Percentiles rank a stretch among this genome's conserved stretches.
Evolutionary conservation across 2,329 filamentous ascomycete species (phyloP).

Genomic region (Colletotrichum sp.): DNA sequence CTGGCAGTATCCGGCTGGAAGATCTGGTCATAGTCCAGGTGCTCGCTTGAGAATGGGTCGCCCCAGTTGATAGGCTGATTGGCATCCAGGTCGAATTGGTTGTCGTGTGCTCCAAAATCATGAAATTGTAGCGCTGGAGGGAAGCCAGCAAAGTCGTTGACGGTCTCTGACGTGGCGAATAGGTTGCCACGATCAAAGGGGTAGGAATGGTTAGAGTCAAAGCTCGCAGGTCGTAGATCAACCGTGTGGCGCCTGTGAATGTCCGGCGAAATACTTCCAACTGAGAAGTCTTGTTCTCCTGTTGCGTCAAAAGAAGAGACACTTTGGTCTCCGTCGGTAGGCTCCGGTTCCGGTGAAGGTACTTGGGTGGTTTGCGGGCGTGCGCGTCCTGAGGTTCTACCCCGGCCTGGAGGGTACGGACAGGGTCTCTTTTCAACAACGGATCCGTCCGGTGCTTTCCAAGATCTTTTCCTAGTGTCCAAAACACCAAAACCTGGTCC

Average conservation of each 20-base stretch:
- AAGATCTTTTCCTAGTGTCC: constrained; percentile 60
- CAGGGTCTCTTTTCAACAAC: constrained; percentile 51
- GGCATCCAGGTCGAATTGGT: background rate
- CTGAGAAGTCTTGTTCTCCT: background rate
- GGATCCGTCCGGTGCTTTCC: constrained; percentile 58
- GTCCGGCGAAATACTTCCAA: background rate
- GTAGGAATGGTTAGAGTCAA: background rate
- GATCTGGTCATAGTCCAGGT: constrained; percentile 52
- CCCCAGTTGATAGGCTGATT: background rate
- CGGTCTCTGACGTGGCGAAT: background rate
- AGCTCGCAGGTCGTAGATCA: background rate
- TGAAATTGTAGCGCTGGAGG: background rate
- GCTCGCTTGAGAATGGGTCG: background rate
- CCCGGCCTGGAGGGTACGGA: background rate
- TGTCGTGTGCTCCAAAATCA: background rate
- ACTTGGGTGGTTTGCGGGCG: constrained; percentile 5
- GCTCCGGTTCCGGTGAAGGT: constrained; percentile 8
- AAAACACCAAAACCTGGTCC: constrained; percentile 54
- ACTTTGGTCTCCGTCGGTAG: background rate
- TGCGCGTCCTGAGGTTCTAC: background rate
- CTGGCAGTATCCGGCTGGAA: constrained; percentile 67
- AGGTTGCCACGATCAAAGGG: background rate
- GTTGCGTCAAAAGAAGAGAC: background rate
- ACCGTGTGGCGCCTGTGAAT: background rate
- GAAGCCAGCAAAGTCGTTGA: background rate